A percentile compares a stretch with the other conserved stretches of the same genome.
Conservation (phyloP, 225 moss, liverwort and hornwort genomes). For the Ulota crispa region DNA sequence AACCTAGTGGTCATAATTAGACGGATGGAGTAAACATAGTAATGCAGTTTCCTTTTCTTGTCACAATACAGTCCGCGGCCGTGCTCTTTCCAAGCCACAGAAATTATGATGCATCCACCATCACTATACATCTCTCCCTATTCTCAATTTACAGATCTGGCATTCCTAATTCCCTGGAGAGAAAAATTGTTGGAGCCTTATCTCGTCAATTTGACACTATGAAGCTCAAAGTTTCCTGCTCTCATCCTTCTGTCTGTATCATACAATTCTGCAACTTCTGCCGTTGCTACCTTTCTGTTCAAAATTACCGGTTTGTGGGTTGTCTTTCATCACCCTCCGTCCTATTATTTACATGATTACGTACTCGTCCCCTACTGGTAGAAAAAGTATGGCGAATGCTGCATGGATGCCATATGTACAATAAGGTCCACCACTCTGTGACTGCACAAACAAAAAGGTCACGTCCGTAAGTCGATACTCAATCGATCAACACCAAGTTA, state of each 20-base stretch:
- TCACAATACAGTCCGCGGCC: constrained; percentile 11
- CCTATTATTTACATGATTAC: constrained; percentile 26
- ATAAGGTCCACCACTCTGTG: constrained; percentile 61
- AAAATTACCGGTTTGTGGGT: constrained; percentile 18
- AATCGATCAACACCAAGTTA: neutral
- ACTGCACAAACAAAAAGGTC: constrained; percentile 33
- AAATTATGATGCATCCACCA: neutral
- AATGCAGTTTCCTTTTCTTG: neutral
- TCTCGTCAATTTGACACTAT: constrained; percentile 9
- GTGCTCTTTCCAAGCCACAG: constrained; percentile 12
- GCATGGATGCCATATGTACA: constrained; percentile 56
- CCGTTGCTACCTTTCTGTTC: neutral
- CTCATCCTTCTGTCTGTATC: constrained; percentile 8
- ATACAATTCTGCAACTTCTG: constrained; percentile 20
- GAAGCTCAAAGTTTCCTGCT: constrained; percentile 7
- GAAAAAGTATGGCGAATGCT: constrained; percentile 30
- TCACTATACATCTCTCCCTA: constrained; percentile 8
- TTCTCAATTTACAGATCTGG: constrained; percentile 17
- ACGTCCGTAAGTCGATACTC: neutral
- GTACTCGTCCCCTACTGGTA: neutral
- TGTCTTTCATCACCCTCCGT: constrained; percentile 19
- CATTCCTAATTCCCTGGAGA: neutral
- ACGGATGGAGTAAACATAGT: neutral
- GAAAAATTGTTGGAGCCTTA: constrained; percentile 1
- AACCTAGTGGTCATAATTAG: neutral